phyloP scores from a whole-genome alignment of 352 stramenopile species.

The Phytopythium mirpurense region DNA sequence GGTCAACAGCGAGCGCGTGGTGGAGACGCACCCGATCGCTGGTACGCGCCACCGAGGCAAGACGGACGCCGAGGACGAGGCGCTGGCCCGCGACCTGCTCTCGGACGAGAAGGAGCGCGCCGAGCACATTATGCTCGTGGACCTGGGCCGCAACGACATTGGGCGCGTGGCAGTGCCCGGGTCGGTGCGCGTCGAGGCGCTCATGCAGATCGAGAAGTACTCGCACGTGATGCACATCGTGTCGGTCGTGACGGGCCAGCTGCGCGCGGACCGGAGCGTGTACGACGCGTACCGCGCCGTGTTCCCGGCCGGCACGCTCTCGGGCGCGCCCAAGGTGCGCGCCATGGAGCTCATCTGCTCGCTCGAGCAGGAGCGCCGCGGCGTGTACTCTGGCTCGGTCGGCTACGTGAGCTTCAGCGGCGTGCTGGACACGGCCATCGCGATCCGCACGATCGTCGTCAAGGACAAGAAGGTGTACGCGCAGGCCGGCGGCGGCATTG shows the following conservation, averaged over 20 bases:
- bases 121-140: constrained; percentile 92
- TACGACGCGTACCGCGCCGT: constrained; percentile 88
- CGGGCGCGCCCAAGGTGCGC: constrained; percentile 85
- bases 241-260: constrained; percentile 80
- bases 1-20: constrained; percentile 75
- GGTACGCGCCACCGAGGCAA: constrained; percentile 81
- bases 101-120: constrained; percentile 86
- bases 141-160: constrained; percentile 88
- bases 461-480: constrained; percentile 77
- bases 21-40: constrained; percentile 89
- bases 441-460: constrained; percentile 85
- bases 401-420: constrained; percentile 87
- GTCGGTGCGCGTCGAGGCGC: constrained; percentile 72
- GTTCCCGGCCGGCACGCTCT: constrained; percentile 85
- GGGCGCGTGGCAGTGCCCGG: constrained; percentile 80
- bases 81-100: constrained; percentile 72
- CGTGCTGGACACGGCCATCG: constrained; percentile 85
- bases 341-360: constrained; percentile 88
- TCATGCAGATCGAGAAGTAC: constrained; percentile 92
- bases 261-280: constrained; percentile 76
- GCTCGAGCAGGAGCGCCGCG: constrained; percentile 75
- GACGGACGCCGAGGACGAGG: constrained; percentile 83
- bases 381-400: constrained; percentile 83
- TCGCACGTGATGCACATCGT: constrained; percentile 92
- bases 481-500: constrained; percentile 84